Base-by-base conservation (phyloP, 306 rosid species). In the Pyrus betulifolia region DNA sequence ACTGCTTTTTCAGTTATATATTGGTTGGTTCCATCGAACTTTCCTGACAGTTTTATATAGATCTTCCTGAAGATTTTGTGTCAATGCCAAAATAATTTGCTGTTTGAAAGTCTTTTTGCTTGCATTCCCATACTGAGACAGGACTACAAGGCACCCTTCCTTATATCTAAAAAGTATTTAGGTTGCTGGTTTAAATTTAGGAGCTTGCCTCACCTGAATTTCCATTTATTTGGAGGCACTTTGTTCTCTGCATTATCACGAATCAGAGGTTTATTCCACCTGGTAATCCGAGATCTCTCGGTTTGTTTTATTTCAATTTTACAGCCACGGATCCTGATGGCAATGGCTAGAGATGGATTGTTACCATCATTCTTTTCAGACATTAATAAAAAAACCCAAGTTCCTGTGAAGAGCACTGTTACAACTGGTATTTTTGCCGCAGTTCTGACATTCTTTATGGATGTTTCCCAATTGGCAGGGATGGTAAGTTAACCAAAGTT, bases 391-490 rank as follows among this genome's bases (percentile, higher is more conserved):
- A 67, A 42, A 13, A 86, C 84, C 11, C 87, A 81, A 69, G 86
- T 86, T 78, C 89, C 89, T 21, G 49, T 84, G 25, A 86, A 86
- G 82, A 74, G 89, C 87, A 86, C 89, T 38, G 44, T 93, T 76
- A 84, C 74, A 74, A 89, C 91, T 80, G 98, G 96, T 72, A 61
- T 93, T 80, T 82, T 78, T 76, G 88, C 98, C 42, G 87, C 96
- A 71, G 59, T 70, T 79, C 89, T 91, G 55, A 93, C 96, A n/a
- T 91, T 91, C 81, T 87, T 91, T 76, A 82, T 91, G 93, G 88
- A 91, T 84, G 93, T 89, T 76, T 91, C 96, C 21, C 89, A 91
- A 67, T 83, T 88, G 81, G 91, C 93, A 2, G 93, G 89, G 54
- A 91, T 91, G 96, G 96, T 91, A 71, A 85, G 90, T 85, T 46